Evolutionary conservation across 306 rosid species (phyloP), one percentile per base, ranked within the genome.

Genomic region (Fagus crenata): DNA sequence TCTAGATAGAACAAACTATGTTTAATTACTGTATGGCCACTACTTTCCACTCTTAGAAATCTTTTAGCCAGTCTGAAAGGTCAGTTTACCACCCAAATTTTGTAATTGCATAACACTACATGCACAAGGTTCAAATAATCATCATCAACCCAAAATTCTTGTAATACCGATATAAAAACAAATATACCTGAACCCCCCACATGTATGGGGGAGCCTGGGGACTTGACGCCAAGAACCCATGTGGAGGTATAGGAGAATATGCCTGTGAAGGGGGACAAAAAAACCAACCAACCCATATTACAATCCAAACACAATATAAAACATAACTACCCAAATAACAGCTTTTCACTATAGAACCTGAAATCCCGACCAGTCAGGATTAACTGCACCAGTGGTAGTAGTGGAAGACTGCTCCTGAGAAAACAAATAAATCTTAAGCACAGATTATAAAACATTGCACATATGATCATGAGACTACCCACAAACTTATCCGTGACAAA

Each of bases 171-270:
- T 59, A 31, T n/a, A 31, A 46, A 39, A 28, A 18, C 59, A 37
- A 41, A 74, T 51, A 75, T 84, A 94, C 99, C 96, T 95, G 99
- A 78, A 95, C 97, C 36, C 99, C 99, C 99, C 99, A 92, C 97
- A 95, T 89, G 84, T 95, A 95, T 53, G 99, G 97, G 84, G 89
- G 97, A 70, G 93, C 93, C 75, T 95, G 99, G 68, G 96, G 99
- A 78, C 90, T 92, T 71, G 97, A 90, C 40, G 99, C 96, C 92
- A 95, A 28, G 82, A 78, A 95, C 60, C 97, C 97, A 80, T 88
- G 99, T 8, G 98, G 96, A 75, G 99, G 99, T 49, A 95, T 84
- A 35, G 96, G 92, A 87, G 99, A 90, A 81, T 90, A 95, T 58
- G 99, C 96, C 99, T 95, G 89, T 72, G 49, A 40, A 59, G 49